A percentile compares a stretch with the other conserved stretches of the same genome.
phyloP scores from a whole-genome alignment of 768 basidiomycete species.

The Termitomyces sp. region DNA sequence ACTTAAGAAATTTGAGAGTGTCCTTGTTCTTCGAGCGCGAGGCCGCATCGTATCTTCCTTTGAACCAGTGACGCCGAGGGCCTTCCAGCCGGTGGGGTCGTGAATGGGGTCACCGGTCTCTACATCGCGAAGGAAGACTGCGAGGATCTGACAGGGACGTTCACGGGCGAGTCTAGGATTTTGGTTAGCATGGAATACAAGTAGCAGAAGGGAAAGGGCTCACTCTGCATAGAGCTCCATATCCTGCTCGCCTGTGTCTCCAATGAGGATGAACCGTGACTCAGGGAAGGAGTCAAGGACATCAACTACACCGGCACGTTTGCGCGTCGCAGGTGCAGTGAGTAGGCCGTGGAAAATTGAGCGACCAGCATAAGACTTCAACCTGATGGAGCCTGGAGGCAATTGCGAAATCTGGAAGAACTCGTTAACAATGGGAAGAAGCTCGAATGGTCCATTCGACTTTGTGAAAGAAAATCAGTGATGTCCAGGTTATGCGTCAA shows the following conservation, averaged over 20 bases:
- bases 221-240: slow-evolving; percentile 81
- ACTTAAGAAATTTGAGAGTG: slow-evolving; percentile 6
- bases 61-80: slow-evolving; percentile 24
- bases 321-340: slow-evolving; percentile 77
- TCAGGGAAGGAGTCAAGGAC: slow-evolving; percentile 69
- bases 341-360: slow-evolving; percentile 81
- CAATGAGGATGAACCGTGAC: slow-evolving; percentile 78
- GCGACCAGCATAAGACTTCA: slow-evolving; percentile 82
- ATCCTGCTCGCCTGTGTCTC: slow-evolving; percentile 94
- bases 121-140: slow-evolving; percentile 82
- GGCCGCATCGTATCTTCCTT: slow-evolving; percentile 8
- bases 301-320: slow-evolving; percentile 76
- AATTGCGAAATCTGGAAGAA: slow-evolving; percentile 70
- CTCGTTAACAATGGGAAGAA: slow-evolving; percentile 71
- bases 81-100: slow-evolving; percentile 59
- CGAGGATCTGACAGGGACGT: slow-evolving; percentile 64
- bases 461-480: not conserved
- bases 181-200: not conserved
- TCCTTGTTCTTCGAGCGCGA: slow-evolving; percentile 10
- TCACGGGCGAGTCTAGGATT: slow-evolving; percentile 54
- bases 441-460: slow-evolving; percentile 88
- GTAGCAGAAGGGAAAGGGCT: slow-evolving; percentile 10
- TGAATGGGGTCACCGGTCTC: slow-evolving; percentile 39
- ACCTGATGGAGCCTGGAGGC: slow-evolving; percentile 72
- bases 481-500: not conserved